Conservation (phyloP, 1,284 basidiomycete species). For the Cerioporus squamosus region DNA sequence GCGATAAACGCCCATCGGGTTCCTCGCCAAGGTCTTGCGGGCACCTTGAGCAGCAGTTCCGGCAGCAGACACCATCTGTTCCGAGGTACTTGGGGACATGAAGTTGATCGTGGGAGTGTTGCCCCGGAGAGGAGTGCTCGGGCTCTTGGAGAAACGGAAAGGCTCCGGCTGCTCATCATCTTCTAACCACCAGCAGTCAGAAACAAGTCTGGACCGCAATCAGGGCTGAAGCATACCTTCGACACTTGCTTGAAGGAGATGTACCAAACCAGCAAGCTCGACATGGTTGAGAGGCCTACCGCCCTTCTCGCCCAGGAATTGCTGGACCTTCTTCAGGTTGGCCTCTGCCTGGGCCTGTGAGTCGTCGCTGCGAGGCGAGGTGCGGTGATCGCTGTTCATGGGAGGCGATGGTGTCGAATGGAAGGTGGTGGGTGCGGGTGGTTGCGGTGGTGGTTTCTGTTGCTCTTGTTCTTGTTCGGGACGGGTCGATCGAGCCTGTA, state of each 20-base stretch:
- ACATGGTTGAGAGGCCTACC: slow-evolving; percentile 39
- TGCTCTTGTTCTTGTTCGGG: background rate
- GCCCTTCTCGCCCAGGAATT: slow-evolving; percentile 29
- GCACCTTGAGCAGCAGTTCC: slow-evolving; percentile 32
- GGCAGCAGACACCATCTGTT: slow-evolving; percentile 9
- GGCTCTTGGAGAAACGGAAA: slow-evolving; percentile 60
- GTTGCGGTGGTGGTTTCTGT: slow-evolving; percentile 8
- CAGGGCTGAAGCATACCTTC: slow-evolving; percentile 33
- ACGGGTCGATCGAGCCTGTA: background rate
- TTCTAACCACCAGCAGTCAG: slow-evolving; percentile 12
- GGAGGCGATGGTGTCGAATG: slow-evolving; percentile 19
- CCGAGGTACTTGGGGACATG: slow-evolving; percentile 29
- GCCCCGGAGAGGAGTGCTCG: slow-evolving; percentile 47
- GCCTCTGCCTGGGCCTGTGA: slow-evolving; percentile 12
- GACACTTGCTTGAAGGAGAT: slow-evolving; percentile 49
- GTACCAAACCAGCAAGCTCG: slow-evolving; percentile 58
- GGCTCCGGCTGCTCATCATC: slow-evolving; percentile 45
- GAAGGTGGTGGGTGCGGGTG: slow-evolving; percentile 5
- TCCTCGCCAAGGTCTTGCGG: slow-evolving; percentile 59
- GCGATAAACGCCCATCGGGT: slow-evolving; percentile 71
- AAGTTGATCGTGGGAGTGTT: slow-evolving; percentile 42
- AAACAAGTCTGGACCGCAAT: background rate
- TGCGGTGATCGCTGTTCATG: slow-evolving; percentile 12
- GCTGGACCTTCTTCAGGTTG: slow-evolving; percentile 25
- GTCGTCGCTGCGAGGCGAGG: slow-evolving; percentile 22